A percentile compares a stretch with the other conserved stretches of the same genome.
These are phyloP conservation scores for Seiridium unicorne DNA, from an alignment of 2,329 filamentous ascomycete genomes.

Conservation along the genomic window DNA sequence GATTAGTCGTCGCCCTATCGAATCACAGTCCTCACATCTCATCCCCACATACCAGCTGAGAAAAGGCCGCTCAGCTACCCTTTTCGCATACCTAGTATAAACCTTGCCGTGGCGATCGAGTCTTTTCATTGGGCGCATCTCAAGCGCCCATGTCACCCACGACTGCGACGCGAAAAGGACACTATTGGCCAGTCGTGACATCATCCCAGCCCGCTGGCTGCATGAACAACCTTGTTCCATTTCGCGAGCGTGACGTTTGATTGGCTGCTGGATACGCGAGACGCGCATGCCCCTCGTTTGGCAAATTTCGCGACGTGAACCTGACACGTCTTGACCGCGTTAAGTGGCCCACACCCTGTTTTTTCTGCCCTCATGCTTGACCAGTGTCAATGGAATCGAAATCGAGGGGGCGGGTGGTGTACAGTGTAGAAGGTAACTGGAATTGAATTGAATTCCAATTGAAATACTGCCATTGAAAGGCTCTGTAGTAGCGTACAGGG, in stretches of 20 bases:
- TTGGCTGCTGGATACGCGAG: constrained; percentile 4
- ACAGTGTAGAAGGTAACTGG: not conserved
- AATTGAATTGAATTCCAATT: not conserved
- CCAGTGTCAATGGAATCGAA: not conserved
- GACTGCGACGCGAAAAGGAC: not conserved
- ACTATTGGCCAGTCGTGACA: constrained; percentile 1
- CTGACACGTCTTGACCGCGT: not conserved
- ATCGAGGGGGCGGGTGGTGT: not conserved
- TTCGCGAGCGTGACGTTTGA: not conserved
- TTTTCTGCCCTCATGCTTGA: not conserved
- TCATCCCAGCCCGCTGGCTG: not conserved
- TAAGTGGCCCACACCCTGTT: constrained; percentile 7
- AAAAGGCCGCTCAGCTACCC: no score
- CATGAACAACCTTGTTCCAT: not conserved
- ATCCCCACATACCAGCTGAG: no score
- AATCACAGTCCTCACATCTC: no score
- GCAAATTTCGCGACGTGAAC: not conserved
- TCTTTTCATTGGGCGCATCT: no score
- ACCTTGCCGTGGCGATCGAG: no score
- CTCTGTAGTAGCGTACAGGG: not conserved
- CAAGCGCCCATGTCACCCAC: not conserved
- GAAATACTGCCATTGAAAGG: no score
- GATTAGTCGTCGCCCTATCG: no score
- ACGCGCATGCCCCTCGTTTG: constrained; percentile 1
- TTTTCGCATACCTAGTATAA: no score